A percentile compares a stretch with the other conserved stretches of the same genome.
These are phyloP conservation scores for Fusarium tanahbumbuense DNA, from an alignment of 2,329 filamentous ascomycete genomes.

Conservation along the genomic window DNA sequence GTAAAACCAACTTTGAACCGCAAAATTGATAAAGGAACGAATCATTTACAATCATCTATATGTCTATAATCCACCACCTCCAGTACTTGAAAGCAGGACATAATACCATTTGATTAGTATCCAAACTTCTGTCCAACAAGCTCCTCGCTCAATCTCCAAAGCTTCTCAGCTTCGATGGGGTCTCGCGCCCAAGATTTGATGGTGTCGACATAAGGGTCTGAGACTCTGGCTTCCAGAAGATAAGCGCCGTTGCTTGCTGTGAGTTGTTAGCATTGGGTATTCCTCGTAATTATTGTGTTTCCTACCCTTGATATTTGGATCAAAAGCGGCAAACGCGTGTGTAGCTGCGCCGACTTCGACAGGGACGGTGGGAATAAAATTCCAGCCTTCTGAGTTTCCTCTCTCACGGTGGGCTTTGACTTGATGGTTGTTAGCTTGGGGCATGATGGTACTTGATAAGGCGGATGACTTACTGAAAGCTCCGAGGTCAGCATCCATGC, in stretches of 20 bases:
- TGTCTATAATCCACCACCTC: background rate
- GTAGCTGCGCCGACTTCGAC: constrained; percentile 50
- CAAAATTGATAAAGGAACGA: background rate
- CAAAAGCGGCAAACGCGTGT: constrained; percentile 53
- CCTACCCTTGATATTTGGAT: constrained; percentile 49
- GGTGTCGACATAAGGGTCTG: constrained; percentile 47
- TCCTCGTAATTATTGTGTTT: accelerated
- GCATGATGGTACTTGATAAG: accelerated
- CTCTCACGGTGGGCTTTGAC: constrained; percentile 37
- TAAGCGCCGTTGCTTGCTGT: constrained; percentile 50
- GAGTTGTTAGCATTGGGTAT: background rate
- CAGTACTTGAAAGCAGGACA: background rate
- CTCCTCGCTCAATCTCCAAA: constrained; percentile 61
- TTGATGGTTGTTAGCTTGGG: background rate
- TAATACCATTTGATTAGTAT: constrained; percentile 27
- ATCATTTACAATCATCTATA: background rate
- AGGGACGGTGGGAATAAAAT: constrained; percentile 33
- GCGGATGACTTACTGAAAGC: constrained; percentile 23
- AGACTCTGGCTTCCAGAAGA: constrained; percentile 50
- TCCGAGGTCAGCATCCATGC: constrained; percentile 28
- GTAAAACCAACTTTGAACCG: background rate
- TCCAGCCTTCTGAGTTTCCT: constrained; percentile 43
- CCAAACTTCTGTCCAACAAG: constrained; percentile 57
- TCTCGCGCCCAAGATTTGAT: constrained; percentile 50
- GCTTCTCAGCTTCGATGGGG: constrained; percentile 53